A percentile compares a stretch with the other conserved stretches of the same genome.
phyloP scores from a whole-genome alignment of 176 grass and related monocot genomes.

The Aechmea fasciata region DNA sequence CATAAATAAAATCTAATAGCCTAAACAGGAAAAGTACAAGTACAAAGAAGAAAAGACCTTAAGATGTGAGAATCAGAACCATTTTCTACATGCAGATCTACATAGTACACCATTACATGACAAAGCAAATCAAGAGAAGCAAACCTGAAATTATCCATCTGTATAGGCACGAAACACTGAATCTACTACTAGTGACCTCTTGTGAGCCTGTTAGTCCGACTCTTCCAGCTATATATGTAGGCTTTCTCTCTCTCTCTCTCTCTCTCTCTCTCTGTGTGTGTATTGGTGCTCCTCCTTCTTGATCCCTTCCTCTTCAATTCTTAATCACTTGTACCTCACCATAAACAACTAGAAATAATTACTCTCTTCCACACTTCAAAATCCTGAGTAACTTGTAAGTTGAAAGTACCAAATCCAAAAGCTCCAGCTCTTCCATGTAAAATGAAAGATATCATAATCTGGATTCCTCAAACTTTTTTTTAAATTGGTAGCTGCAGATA shows the following conservation, averaged over 20 bases:
- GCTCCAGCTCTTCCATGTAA: too few relatives aligned
- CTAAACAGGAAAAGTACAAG: conserved; percentile 16
- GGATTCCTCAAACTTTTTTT: too few relatives aligned
- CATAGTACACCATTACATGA: conserved; percentile 32
- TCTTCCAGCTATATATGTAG: conserved; percentile 7
- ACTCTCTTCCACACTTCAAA: too few relatives aligned
- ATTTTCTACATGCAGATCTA: conserved; percentile 6
- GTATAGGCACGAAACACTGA: conserved; percentile 31
- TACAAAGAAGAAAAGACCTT: conserved; percentile 5
- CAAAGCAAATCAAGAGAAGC: conserved; percentile 1
- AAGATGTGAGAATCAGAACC: conserved; percentile 29
- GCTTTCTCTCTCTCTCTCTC: conserved; percentile 8
- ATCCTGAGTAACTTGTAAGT: too few relatives aligned
- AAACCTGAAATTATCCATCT: neutral
- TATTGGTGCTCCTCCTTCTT: conserved; percentile 2
- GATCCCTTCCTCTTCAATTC: conserved; percentile 3
- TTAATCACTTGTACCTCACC: too few relatives aligned
- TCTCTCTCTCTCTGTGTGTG: neutral
- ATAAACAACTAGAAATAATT: too few relatives aligned
- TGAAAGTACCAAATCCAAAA: too few relatives aligned
- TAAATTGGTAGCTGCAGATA: too few relatives aligned
- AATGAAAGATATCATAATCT: too few relatives aligned
- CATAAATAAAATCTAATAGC: neutral
- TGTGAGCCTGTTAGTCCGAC: too few relatives aligned
- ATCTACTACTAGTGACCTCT: neutral